These are phyloP conservation scores for Podaxis pistillaris DNA, from an alignment of 768 basidiomycete genomes.

Conservation along the genomic window DNA sequence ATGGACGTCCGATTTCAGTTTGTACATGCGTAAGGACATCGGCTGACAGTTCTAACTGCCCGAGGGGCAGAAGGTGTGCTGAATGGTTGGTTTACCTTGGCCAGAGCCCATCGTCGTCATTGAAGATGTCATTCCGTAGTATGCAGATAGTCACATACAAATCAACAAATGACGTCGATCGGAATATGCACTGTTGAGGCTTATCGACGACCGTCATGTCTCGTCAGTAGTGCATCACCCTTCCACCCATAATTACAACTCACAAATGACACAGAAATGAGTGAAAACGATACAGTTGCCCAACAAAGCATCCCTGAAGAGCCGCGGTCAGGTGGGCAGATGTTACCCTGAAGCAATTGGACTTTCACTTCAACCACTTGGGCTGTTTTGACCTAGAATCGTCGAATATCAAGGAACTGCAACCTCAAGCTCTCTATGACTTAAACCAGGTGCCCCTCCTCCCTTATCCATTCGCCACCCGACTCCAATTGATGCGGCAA, in stretches of 20 bases:
- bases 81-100: no score
- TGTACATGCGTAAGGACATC: no score
- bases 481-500: neutral
- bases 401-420: constrained; percentile 3
- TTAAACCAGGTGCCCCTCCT: constrained; percentile 22
- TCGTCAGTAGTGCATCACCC: neutral
- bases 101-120: neutral
- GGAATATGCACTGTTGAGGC: neutral
- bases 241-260: neutral
- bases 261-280: constrained; percentile 1
- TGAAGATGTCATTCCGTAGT: neutral
- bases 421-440: constrained; percentile 19
- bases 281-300: neutral
- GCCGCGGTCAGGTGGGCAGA: neutral
- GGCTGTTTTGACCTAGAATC: neutral
- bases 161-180: neutral
- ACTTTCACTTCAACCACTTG: neutral
- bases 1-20: no score
- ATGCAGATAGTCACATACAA: neutral
- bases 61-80: no score
- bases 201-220: constrained; percentile 7
- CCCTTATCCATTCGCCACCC: neutral
- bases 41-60: no score
- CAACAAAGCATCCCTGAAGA: neutral
- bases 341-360: neutral